Evolutionary conservation across 352 stramenopile genomes (phyloP).

Genomic region (Pythium periplocum): DNA sequence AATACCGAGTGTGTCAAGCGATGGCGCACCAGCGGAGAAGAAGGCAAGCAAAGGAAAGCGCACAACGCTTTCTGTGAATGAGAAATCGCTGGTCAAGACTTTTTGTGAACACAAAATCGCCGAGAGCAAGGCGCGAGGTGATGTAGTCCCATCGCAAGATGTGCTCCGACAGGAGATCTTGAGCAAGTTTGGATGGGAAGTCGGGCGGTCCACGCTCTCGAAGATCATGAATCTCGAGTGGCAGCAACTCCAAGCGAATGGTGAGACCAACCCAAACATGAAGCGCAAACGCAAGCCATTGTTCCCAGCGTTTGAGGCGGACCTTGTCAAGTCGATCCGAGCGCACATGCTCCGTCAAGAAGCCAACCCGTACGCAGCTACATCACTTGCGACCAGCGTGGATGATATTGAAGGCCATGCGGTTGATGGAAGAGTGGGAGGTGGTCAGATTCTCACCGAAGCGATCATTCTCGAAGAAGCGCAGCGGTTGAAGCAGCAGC

Average conservation of each 20-base stretch:
- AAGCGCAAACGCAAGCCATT: slow-evolving; percentile 66
- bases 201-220: slow-evolving; percentile 67
- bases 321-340: slow-evolving; percentile 51
- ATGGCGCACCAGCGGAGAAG: not conserved
- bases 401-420: too few relatives aligned
- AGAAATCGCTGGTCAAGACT: slow-evolving; percentile 70
- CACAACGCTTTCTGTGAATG: slow-evolving; percentile 56
- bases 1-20: slow-evolving; percentile 4
- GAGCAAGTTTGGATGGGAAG: slow-evolving; percentile 50
- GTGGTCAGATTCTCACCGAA: slow-evolving; percentile 32
- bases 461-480: slow-evolving; percentile 72
- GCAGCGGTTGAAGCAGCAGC: slow-evolving; percentile 59
- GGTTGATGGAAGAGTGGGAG: not conserved
- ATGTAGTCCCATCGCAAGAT: slow-evolving; percentile 59
- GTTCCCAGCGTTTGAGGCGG: slow-evolving; percentile 63
- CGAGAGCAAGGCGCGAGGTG: slow-evolving; percentile 45
- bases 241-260: slow-evolving; percentile 37
- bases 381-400: not conserved
- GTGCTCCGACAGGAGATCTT: slow-evolving; percentile 44
- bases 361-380: not conserved
- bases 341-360: slow-evolving; percentile 18
- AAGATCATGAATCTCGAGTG: slow-evolving; percentile 73
- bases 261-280: slow-evolving; percentile 63
- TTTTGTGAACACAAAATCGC: slow-evolving; percentile 67
- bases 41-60: slow-evolving; percentile 17